Evolutionary conservation across 192 early-diverging fungal species (phyloP).

Genomic region (Chytriomyces sp.): DNA sequence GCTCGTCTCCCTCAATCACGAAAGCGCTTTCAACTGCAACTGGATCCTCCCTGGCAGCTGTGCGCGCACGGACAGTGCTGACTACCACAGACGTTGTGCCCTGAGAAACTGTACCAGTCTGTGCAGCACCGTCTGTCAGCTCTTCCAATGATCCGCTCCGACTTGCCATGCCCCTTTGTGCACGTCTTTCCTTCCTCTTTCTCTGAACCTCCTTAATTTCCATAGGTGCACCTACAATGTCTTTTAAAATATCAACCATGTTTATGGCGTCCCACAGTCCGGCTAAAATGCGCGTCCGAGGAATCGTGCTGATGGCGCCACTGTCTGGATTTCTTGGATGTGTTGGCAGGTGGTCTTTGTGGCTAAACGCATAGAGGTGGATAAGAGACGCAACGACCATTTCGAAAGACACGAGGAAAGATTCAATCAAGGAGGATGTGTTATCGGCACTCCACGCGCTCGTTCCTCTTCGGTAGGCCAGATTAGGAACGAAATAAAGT

Average conservation of each 20-base stretch:
- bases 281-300: slow-evolving; percentile 20
- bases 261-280: slow-evolving; percentile 28
- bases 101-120: too few species aligned
- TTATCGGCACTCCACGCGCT: slow-evolving; percentile 12
- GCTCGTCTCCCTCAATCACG: too few species aligned
- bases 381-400: slow-evolving; percentile 65
- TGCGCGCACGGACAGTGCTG: too few species aligned
- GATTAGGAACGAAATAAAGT: slow-evolving; percentile 50
- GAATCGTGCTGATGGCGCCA: not conserved
- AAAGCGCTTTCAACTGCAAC: too few species aligned
- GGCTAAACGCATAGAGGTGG: slow-evolving; percentile 55
- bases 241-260: slow-evolving; percentile 31
- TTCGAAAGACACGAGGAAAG: slow-evolving; percentile 57
- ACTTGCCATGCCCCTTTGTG: not conserved
- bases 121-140: not conserved
- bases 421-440: slow-evolving; percentile 10
- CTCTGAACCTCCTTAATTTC: slow-evolving; percentile 23
- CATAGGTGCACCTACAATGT: slow-evolving; percentile 31
- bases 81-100: too few species aligned
- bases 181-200: slow-evolving; percentile 2
- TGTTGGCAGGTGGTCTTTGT: slow-evolving; percentile 23
- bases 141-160: not conserved
- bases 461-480: not conserved
- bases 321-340: not conserved
- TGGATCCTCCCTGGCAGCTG: too few species aligned